phyloP scores from a whole-genome alignment of 1,284 basidiomycete genomes.

The Gymnopus androsaceus region DNA sequence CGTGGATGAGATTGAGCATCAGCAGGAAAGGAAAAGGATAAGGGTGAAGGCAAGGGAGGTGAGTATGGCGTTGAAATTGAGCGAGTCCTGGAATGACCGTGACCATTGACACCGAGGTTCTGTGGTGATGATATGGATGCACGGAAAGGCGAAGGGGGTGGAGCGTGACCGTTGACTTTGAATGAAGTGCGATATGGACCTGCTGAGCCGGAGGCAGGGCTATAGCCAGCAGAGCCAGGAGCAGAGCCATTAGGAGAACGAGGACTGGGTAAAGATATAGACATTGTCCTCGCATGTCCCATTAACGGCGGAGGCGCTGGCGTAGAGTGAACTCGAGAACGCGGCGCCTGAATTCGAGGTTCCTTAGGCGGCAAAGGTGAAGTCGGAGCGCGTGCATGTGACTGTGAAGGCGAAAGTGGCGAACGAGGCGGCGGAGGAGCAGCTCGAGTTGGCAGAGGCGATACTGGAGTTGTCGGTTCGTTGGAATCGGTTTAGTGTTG shows the following conservation, averaged over 20 bases:
- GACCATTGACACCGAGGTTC: constrained; percentile 25
- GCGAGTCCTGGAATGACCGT: constrained; percentile 48
- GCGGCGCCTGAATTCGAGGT: background rate
- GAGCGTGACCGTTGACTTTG: constrained; percentile 27
- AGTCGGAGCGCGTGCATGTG: background rate
- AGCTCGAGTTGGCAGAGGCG: too few species aligned
- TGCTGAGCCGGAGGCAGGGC: constrained; percentile 39
- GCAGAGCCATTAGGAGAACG: constrained; percentile 24
- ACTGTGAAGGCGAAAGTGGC: too few species aligned
- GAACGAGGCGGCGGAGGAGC: too few species aligned
- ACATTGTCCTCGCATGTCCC: constrained; percentile 1
- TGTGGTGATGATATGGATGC: constrained; percentile 45
- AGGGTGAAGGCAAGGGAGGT: constrained; percentile 52
- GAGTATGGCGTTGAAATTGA: constrained; percentile 62
- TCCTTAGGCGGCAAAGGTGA: background rate
- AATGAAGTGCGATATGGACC: constrained; percentile 43
- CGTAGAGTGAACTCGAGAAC: constrained; percentile 15
- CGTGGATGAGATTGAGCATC: constrained; percentile 28
- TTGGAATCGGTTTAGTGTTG: too few species aligned
- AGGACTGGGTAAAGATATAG: background rate
- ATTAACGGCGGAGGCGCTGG: constrained; percentile 6
- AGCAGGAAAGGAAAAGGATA: constrained; percentile 47
- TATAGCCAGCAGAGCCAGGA: constrained; percentile 14
- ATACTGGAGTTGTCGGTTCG: too few species aligned
- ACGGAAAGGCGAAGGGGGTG: constrained; percentile 46